These are phyloP conservation scores for Dothideomycetes sp. DNA, from an alignment of 2,329 filamentous ascomycete species.

Conservation along the genomic window DNA sequence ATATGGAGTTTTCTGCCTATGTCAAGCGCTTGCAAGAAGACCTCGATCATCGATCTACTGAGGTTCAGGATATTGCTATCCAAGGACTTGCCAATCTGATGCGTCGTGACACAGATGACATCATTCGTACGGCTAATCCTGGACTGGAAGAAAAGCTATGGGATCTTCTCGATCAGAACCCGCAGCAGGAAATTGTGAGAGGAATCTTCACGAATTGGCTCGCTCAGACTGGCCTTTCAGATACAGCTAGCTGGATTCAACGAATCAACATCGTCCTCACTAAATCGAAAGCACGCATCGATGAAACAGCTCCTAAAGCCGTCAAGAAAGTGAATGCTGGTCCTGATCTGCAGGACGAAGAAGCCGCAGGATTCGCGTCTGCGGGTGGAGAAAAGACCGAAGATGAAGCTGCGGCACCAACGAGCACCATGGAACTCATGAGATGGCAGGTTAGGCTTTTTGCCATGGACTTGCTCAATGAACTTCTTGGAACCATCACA, in stretches of 20 bases:
- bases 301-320: constrained; percentile 39
- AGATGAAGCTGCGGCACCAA: constrained; percentile 26
- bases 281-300: constrained; percentile 63
- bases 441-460: constrained; percentile 95
- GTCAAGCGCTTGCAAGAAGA: constrained; percentile 72
- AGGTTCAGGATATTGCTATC: constrained; percentile 69
- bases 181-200: constrained; percentile 66
- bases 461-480: constrained; percentile 77
- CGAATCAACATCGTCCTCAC: constrained; percentile 81
- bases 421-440: constrained; percentile 65
- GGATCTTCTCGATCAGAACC: constrained; percentile 71
- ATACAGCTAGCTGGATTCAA: constrained; percentile 78
- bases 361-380: constrained; percentile 90
- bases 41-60: constrained; percentile 55
- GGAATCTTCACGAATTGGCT: constrained; percentile 91
- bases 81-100: constrained; percentile 90
- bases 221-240: constrained; percentile 70
- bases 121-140: constrained; percentile 61
- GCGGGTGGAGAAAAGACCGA: constrained; percentile 47
- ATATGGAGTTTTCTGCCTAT: constrained; percentile 75
- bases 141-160: constrained; percentile 86
- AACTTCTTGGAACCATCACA: constrained; percentile 67
- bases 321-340: constrained; percentile 38
- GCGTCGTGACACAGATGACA: constrained; percentile 79
- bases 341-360: constrained; percentile 87